A percentile compares a stretch with the other conserved stretches of the same genome.
Conservation (phyloP, 345 rosid species). For the Barbarea vulgaris region DNA sequence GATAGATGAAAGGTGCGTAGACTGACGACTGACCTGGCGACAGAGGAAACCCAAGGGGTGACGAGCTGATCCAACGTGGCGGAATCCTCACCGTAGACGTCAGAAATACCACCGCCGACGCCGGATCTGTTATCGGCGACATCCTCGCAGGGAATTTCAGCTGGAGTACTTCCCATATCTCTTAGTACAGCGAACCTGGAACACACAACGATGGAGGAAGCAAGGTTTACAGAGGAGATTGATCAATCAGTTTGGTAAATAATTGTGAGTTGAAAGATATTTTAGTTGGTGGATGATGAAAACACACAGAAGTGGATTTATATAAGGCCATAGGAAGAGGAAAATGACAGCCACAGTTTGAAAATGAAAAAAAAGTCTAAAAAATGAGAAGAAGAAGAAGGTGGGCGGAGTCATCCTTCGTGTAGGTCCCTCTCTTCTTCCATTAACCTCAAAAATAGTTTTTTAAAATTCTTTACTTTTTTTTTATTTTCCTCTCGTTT, state of each 20-base stretch:
- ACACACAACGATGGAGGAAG: not conserved
- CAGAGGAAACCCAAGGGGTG: constrained; percentile 90
- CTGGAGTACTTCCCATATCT: constrained; percentile 38
- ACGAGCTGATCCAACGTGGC: constrained; percentile 86
- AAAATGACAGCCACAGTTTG: constrained; percentile 8
- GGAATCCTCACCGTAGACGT: constrained; percentile 74
- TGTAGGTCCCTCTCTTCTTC: constrained; percentile 30
- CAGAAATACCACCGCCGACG: constrained; percentile 63
- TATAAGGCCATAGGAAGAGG: constrained; percentile 19
- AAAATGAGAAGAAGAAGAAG: constrained; percentile 31
- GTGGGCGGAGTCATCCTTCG: constrained; percentile 25
- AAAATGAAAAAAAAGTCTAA: not conserved
- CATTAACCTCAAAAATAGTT: no score
- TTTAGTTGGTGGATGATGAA: constrained; percentile 3
- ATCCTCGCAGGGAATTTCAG: constrained; percentile 42
- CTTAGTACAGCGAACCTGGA: not conserved
- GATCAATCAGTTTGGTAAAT: not conserved
- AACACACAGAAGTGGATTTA: constrained; percentile 14
- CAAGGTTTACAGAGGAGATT: not conserved
- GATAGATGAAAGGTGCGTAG: not conserved
- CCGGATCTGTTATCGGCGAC: constrained; percentile 48
- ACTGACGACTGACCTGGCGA: constrained; percentile 82
- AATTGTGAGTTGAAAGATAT: not conserved
- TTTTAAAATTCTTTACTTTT: constrained; percentile 12
- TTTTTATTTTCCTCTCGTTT: not conserved